Percentiles rank a stretch among this genome's conserved stretches.
phyloP scores from a whole-genome alignment of 805 yeast genomes.

The Candida pini region DNA sequence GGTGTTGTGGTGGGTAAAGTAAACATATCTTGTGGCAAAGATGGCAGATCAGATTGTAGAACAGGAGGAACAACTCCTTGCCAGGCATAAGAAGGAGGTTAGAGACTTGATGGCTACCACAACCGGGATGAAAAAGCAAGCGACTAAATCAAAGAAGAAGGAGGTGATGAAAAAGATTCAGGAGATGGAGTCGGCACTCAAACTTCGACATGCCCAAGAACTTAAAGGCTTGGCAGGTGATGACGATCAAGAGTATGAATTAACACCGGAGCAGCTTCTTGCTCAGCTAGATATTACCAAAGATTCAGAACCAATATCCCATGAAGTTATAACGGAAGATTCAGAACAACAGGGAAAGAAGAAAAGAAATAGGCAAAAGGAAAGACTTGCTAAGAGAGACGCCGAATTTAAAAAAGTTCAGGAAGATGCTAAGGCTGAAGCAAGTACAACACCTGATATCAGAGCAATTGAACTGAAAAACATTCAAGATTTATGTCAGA shows the following conservation, averaged over 20 bases:
- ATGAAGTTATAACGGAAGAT: slow-evolving; percentile 5
- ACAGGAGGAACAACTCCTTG: slow-evolving; percentile 43
- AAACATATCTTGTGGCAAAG: too few species aligned
- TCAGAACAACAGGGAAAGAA: slow-evolving; percentile 20
- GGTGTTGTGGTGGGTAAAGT: too few species aligned
- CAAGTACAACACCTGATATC: slow-evolving; percentile 58
- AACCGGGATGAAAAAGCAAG: slow-evolving; percentile 78
- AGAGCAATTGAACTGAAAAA: slow-evolving; percentile 67
- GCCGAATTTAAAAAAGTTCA: slow-evolving; percentile 58
- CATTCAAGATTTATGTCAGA: slow-evolving; percentile 46
- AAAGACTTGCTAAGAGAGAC: slow-evolving; percentile 69
- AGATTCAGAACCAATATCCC: slow-evolving; percentile 20
- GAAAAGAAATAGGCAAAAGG: slow-evolving; percentile 79
- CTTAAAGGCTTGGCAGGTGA: slow-evolving; percentile 22
- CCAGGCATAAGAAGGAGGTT: slow-evolving; percentile 64
- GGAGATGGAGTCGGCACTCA: slow-evolving; percentile 52
- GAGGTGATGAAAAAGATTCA: slow-evolving; percentile 55
- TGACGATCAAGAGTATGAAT: slow-evolving; percentile 24
- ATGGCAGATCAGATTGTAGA: slow-evolving; percentile 23
- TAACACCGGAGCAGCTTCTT: slow-evolving; percentile 63
- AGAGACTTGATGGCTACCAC: slow-evolving; percentile 60
- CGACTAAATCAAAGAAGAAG: slow-evolving; percentile 72
- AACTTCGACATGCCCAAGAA: slow-evolving; percentile 51
- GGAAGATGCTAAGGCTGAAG: slow-evolving; percentile 68
- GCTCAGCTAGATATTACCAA: slow-evolving; percentile 47